A percentile compares a stretch with the other conserved stretches of the same genome.
Evolutionary conservation across 225 moss, liverwort and hornwort genomes (phyloP).

Genomic region (Lunularia cruciata): DNA sequence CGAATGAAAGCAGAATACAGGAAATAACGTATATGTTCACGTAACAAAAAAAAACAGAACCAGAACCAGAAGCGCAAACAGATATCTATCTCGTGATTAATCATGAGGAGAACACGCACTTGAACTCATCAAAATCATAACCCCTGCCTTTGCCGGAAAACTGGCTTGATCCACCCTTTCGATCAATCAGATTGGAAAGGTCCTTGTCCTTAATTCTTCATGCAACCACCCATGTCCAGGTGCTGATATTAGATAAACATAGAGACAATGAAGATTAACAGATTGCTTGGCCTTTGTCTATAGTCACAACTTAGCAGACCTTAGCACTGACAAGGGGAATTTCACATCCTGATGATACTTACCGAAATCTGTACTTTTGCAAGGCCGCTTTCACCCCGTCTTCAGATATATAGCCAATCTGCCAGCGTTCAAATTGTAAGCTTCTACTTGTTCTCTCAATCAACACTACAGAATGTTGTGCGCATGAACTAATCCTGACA

Average conservation of each 20-base stretch:
- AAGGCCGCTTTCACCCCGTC: conserved; percentile 23
- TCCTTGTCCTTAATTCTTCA: conserved; percentile 20
- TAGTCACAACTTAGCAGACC: too few species aligned
- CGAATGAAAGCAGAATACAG: not conserved
- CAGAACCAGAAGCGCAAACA: too few species aligned
- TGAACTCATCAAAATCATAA: conserved; percentile 27
- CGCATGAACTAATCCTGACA: too few species aligned
- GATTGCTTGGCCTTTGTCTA: not conserved
- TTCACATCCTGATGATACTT: not conserved
- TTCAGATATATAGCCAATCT: conserved; percentile 33
- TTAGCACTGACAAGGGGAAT: too few species aligned
- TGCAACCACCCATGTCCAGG: not conserved
- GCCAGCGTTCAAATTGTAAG: not conserved
- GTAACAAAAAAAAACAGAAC: too few species aligned
- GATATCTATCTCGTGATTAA: too few species aligned
- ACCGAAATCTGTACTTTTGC: conserved; percentile 29
- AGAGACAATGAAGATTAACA: not conserved
- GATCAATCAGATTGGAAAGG: not conserved
- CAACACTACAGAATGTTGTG: too few species aligned
- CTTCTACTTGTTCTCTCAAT: too few species aligned
- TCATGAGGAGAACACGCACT: not conserved
- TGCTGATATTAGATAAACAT: too few species aligned
- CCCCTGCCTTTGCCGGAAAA: conserved; percentile 13
- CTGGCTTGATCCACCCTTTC: conserved; percentile 22
- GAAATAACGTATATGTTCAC: too few species aligned